Evolutionary conservation across 192 early-diverging fungal species (phyloP), one percentile per base, ranked within the genome.

Genomic region (Backusella psychrophila): DNA sequence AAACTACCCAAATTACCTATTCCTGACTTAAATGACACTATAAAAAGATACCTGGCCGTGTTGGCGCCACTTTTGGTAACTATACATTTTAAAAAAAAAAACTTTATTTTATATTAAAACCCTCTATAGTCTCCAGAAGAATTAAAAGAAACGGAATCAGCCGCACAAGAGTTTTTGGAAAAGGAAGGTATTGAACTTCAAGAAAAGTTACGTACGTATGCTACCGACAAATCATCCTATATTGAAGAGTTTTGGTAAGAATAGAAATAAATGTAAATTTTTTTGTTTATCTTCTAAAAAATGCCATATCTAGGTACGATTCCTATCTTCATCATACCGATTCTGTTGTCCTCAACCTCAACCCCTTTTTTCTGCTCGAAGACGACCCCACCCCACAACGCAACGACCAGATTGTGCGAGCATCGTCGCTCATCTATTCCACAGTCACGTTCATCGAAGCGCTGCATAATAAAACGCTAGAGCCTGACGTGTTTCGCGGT

Each of bases 361-460:
- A 85, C 44, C 84, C 84, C 33, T 85, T 85, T 49, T 85, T 85
- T 39, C 46, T 85, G 3, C 69, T 85, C 46, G 84, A 83, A 53
- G 84, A 85, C 66, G 84, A 85, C 69, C 84, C 82, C 0, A 85
- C 82, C 6, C 82, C 84, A 3, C 74, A 73, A 31, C 80, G 78
- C 41, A 85, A 81, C 56, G 76, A 85, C 49, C 96, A 97, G 85
- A 68, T 97, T 8, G 69, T 76, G 36, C 83, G 95, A 11, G 96
- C 96, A 0, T 94, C 93, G 1, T 91, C 91, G 1, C 67, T 94
- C 7, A 82, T 89, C 4, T 76, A 85, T 5, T 88, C 89, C 44
- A 81, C 93, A 59, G 75, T 96, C 12, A 89, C 90, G 69, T 91
- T 87, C 82, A 89, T 93, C 79, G 86, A 92, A 36, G 78, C 84